A percentile compares a stretch with the other conserved stretches of the same genome.
These are phyloP conservation scores for Ustilago cynodontis DNA, from an alignment of 1,284 basidiomycete species.

Conservation along the genomic window DNA sequence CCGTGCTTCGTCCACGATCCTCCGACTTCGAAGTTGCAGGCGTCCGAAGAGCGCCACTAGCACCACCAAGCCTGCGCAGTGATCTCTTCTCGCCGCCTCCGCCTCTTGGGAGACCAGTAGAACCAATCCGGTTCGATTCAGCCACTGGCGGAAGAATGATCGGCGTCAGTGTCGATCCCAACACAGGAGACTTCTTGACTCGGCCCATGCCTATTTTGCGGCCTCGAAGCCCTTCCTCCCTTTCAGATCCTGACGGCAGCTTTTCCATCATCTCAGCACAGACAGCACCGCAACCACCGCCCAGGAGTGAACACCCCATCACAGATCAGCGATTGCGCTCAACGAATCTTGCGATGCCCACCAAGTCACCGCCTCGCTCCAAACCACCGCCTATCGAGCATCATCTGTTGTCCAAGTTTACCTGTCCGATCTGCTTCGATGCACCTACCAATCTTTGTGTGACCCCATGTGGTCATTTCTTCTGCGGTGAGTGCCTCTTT, in stretches of 20 bases:
- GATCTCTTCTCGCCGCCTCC: slow-evolving; percentile 36
- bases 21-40: slow-evolving; percentile 35
- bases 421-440: slow-evolving; percentile 65
- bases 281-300: slow-evolving; percentile 5
- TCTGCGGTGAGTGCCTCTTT: slow-evolving; percentile 64
- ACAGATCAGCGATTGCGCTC: slow-evolving; percentile 38
- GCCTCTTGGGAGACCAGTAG: slow-evolving; percentile 5
- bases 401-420: slow-evolving; percentile 55
- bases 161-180: slow-evolving; percentile 36
- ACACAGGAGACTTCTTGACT: slow-evolving; percentile 34
- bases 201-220: slow-evolving; percentile 38
- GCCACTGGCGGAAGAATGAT: slow-evolving; percentile 3
- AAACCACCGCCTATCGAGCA: slow-evolving; percentile 53
- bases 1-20: background rate
- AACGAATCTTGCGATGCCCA: slow-evolving; percentile 38
- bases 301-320: slow-evolving; percentile 37
- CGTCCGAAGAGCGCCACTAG: slow-evolving; percentile 14
- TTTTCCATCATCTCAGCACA: slow-evolving; percentile 27
- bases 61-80: slow-evolving; percentile 1
- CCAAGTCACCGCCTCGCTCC: slow-evolving; percentile 39
- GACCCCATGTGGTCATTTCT: slow-evolving; percentile 65
- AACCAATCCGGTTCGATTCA: slow-evolving; percentile 13
- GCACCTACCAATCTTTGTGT: slow-evolving; percentile 49
- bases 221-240: slow-evolving; percentile 10
- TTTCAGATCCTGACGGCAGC: slow-evolving; percentile 24